phyloP scores from a whole-genome alignment of 129 eudicot species.

The Arctium lappa region DNA sequence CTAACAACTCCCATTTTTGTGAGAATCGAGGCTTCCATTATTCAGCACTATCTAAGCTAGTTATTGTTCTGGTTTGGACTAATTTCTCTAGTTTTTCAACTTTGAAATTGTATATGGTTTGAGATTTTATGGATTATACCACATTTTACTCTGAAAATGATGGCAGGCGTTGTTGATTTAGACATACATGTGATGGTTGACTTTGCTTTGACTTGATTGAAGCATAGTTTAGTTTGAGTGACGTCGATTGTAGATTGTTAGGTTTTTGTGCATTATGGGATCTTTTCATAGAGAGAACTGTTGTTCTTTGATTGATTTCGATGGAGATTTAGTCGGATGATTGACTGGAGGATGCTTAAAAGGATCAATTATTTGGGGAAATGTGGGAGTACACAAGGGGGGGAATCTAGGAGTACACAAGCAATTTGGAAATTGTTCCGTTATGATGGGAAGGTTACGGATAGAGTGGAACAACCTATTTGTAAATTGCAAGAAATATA shows the following conservation, averaged over 20 bases:
- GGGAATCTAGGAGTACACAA: background rate
- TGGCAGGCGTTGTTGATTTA: slow-evolving; percentile 3
- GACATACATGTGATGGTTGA: slow-evolving; percentile 12
- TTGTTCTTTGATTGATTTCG: background rate
- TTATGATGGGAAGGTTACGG: background rate
- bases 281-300: slow-evolving; percentile 1
- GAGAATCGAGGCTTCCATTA: slow-evolving; percentile 4
- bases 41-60: slow-evolving; percentile 7
- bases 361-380: slow-evolving; percentile 18
- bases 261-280: slow-evolving; percentile 11
- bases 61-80: background rate
- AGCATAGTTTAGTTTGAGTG: slow-evolving; percentile 5
- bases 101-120: slow-evolving; percentile 6
- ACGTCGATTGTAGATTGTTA: slow-evolving; percentile 18
- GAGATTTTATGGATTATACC: slow-evolving; percentile 10
- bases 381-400: slow-evolving; percentile 4
- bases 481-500: background rate
- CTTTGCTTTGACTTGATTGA: slow-evolving; percentile 26
- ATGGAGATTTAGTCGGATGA: slow-evolving; percentile 3
- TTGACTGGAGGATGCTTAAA: background rate
- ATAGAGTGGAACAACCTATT: background rate
- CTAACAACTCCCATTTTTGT: background rate
- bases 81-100: background rate
- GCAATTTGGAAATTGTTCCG: background rate
- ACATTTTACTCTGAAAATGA: slow-evolving; percentile 24